These are phyloP conservation scores for Pulicaria dysenterica DNA, from an alignment of 129 eudicot genomes.

Conservation along the genomic window DNA sequence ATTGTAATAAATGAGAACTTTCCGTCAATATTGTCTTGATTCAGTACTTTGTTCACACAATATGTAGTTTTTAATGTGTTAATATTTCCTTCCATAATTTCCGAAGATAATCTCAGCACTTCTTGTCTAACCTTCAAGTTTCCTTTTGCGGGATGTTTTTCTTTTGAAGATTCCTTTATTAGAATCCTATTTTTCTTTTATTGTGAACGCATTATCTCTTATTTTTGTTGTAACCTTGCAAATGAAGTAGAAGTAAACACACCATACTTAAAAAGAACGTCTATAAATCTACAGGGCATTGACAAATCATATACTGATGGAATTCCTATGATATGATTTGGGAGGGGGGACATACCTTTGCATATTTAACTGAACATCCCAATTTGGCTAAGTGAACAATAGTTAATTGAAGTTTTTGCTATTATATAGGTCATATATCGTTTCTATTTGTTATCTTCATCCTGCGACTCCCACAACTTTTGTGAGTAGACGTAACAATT, in stretches of 20 bases:
- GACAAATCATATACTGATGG: background rate
- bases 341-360: background rate
- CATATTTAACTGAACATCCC: background rate
- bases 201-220: background rate
- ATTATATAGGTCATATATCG: background rate
- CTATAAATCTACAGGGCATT: background rate
- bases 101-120: background rate
- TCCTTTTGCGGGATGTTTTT: no score
- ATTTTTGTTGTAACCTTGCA: background rate
- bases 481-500: background rate
- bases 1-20: background rate
- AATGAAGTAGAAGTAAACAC: background rate
- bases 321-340: background rate
- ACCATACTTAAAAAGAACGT: constrained; percentile 9
- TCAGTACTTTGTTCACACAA: constrained; percentile 4
- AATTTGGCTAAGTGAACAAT: background rate
- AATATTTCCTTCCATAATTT: background rate
- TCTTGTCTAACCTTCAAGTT: background rate
- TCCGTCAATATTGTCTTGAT: constrained; percentile 4
- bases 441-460: background rate
- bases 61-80: background rate
- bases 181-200: background rate
- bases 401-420: background rate
- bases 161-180: no score
- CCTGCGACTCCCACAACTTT: background rate